These are phyloP conservation scores for Metarhizium anisopliae DNA, from an alignment of 2,329 filamentous ascomycete genomes.

Conservation along the genomic window DNA sequence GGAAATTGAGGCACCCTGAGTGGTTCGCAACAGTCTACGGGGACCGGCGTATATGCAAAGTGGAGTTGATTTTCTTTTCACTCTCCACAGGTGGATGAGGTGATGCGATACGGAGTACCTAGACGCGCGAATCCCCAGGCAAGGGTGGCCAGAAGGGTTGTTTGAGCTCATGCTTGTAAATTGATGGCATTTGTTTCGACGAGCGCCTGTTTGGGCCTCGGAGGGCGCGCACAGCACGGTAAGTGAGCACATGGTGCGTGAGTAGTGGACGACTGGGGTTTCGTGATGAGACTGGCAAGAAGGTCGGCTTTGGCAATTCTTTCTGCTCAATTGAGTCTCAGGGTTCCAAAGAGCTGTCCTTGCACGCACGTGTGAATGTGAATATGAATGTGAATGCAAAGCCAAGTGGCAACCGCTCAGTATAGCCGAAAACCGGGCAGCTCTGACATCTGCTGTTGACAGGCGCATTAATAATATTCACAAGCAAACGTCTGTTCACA, in stretches of 20 bases:
- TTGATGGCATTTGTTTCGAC: not conserved
- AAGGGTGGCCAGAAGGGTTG: not conserved
- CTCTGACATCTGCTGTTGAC: not conserved
- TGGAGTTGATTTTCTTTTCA: not conserved
- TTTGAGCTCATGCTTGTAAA: not conserved
- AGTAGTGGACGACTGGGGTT: no score
- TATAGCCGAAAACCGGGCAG: not conserved
- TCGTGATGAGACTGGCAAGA: no score
- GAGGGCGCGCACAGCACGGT: not conserved
- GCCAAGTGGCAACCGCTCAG: not conserved
- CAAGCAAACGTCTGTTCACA: not conserved
- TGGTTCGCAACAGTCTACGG: not conserved
- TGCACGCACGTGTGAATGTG: not conserved
- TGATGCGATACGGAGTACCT: not conserved
- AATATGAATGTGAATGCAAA: not conserved
- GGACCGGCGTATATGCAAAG: not conserved
- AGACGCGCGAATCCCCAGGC: not conserved
- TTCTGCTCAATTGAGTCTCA: not conserved
- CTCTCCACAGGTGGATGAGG: not conserved
- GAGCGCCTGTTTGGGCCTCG: not conserved
- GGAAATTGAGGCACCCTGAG: conserved; percentile 10
- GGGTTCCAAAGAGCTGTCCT: not conserved
- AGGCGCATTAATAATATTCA: not conserved
- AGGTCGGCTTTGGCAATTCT: not conserved
- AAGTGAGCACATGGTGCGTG: no score